Conservation (phyloP, 495 filamentous ascomycete species). For the Haplographium delicatum region DNA sequence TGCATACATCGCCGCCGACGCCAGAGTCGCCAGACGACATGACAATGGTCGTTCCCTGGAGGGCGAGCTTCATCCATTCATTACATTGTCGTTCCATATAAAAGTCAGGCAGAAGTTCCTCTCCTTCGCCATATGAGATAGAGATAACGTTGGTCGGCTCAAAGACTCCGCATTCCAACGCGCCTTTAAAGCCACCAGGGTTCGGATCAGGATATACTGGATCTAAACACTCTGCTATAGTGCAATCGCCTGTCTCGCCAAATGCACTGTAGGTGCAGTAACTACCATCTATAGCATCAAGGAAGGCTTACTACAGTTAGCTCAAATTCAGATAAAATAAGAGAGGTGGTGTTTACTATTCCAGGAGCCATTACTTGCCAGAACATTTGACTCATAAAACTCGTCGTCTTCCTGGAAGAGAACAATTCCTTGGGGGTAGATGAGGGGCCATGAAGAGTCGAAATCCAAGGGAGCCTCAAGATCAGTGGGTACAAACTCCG, state of each 20-base stretch:
- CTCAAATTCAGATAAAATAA: neutral
- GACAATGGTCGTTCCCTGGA: constrained; percentile 36
- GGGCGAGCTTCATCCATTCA: constrained; percentile 46
- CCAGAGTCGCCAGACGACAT: constrained; percentile 40
- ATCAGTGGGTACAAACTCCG: constrained; percentile 8
- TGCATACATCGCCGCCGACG: constrained; percentile 28
- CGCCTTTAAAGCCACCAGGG: constrained; percentile 34
- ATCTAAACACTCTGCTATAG: constrained; percentile 27
- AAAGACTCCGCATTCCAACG: constrained; percentile 41
- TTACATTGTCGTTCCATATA: constrained; percentile 56
- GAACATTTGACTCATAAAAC: constrained; percentile 14
- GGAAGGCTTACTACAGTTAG: constrained; percentile 36
- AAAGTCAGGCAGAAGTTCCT: constrained; percentile 42
- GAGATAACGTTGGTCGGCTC: constrained; percentile 56
- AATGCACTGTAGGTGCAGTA: constrained; percentile 33
- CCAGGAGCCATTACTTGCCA: constrained; percentile 20
- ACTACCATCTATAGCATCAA: constrained; percentile 38
- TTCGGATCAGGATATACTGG: constrained; percentile 36
- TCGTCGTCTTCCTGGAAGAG: constrained; percentile 28
- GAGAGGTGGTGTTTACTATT: constrained; percentile 10
- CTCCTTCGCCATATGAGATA: constrained; percentile 51
- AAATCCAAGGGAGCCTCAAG: constrained; percentile 22
- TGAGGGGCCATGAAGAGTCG: constrained; percentile 24
- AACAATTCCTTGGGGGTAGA: constrained; percentile 36
- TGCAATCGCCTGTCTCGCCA: constrained; percentile 33